A percentile compares a stretch with the other conserved stretches of the same genome.
Conservation (phyloP, 345 rosid species). For the Nasturtium officinale region DNA sequence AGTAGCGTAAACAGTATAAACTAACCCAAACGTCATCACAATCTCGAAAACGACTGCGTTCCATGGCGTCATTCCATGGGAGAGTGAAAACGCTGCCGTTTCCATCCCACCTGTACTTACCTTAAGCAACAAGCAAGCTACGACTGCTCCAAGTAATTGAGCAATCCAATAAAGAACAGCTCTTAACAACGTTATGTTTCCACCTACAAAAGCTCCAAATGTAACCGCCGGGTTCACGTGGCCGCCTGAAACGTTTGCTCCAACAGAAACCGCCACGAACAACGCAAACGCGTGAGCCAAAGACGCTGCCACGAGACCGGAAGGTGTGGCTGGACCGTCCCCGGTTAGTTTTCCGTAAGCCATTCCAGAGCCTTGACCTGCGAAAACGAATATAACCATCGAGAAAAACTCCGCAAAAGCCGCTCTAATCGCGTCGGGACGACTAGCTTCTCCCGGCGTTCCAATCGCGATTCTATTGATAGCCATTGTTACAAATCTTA, state of each 20-base stretch:
- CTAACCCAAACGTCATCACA: slow-evolving; percentile 92
- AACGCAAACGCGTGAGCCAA: slow-evolving; percentile 76
- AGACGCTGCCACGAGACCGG: slow-evolving; percentile 71
- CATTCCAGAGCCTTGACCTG: slow-evolving; percentile 92
- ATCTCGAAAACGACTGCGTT: slow-evolving; percentile 86
- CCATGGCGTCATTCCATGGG: slow-evolving; percentile 69
- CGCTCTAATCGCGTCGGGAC: slow-evolving; percentile 65
- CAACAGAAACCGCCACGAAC: slow-evolving; percentile 74
- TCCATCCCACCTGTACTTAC: slow-evolving; percentile 70
- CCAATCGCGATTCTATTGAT: slow-evolving; percentile 65
- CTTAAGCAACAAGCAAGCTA: slow-evolving; percentile 80
- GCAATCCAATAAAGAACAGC: slow-evolving; percentile 80
- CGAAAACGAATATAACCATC: slow-evolving; percentile 77
- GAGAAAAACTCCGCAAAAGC: slow-evolving; percentile 79
- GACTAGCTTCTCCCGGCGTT: slow-evolving; percentile 61
- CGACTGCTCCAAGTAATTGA: slow-evolving; percentile 73
- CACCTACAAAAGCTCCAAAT: slow-evolving; percentile 80
- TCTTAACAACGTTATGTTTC: slow-evolving; percentile 66
- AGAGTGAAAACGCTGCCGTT: slow-evolving; percentile 67
- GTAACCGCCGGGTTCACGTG: slow-evolving; percentile 94
- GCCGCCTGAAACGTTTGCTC: slow-evolving; percentile 83
- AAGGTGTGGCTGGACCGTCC: slow-evolving; percentile 57
- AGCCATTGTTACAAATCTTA: slow-evolving; percentile 48
- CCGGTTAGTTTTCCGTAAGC: slow-evolving; percentile 69
- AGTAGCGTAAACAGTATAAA: slow-evolving; percentile 88